Evolutionary conservation across 148 eudicot genomes (phyloP).

Genomic region (Camellia sinensis): DNA sequence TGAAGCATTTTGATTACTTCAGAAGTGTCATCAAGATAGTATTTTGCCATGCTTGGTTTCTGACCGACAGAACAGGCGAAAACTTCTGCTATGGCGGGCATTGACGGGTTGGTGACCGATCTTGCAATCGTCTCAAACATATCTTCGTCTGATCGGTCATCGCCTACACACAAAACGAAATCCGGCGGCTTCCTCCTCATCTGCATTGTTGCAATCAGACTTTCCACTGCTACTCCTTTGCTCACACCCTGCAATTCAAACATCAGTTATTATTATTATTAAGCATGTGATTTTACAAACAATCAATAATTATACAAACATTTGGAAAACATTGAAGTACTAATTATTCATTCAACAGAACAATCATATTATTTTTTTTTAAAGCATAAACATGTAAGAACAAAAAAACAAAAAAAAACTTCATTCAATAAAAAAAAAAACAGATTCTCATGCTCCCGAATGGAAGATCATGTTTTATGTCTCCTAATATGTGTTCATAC

Average conservation of each 20-base stretch:
- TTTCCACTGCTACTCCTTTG: conserved; percentile 67
- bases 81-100: conserved; percentile 42
- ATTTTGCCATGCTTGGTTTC: conserved; percentile 79
- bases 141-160: conserved; percentile 56
- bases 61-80: conserved; percentile 85
- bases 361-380: no score
- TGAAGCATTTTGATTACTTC: conserved; percentile 62
- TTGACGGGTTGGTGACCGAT: conserved; percentile 26
- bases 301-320: not conserved
- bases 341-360: no score
- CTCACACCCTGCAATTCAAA: conserved; percentile 60
- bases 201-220: conserved; percentile 34
- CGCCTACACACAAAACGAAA: conserved; percentile 53
- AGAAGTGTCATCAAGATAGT: conserved; percentile 62
- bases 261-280: not conserved
- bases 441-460: no score
- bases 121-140: conserved; percentile 48
- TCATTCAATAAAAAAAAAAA: no score
- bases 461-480: no score
- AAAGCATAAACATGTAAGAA: no score
- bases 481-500: no score
- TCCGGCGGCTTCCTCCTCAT: conserved; percentile 34
- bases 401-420: no score
- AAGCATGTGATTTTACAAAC: not conserved
- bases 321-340: no score